These are phyloP conservation scores for Globisporangium nagaii DNA, from an alignment of 352 stramenopile genomes.

Conservation along the genomic window DNA sequence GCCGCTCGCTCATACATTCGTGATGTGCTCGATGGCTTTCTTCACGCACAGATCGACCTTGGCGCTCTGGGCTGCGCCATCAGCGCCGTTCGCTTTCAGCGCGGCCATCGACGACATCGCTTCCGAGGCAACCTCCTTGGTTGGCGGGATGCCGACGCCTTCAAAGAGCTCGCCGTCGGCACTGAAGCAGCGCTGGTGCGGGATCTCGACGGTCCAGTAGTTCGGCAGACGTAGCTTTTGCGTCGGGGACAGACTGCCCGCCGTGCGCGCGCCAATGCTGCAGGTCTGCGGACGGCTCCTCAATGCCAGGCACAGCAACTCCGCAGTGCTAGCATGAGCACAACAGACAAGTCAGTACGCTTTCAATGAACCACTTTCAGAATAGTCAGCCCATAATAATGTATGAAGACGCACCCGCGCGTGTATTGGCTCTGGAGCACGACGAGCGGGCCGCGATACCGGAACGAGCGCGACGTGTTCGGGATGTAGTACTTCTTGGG, in stretches of 20 bases:
- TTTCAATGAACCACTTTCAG: too few species aligned
- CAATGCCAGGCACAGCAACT: conserved; percentile 63
- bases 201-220: conserved; percentile 79
- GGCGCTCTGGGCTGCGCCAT: too few species aligned
- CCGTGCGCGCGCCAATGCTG: conserved; percentile 50
- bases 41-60: conserved; percentile 60
- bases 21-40: conserved; percentile 68
- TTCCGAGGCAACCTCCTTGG: conserved; percentile 26
- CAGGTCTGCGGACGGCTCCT: conserved; percentile 57
- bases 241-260: conserved; percentile 58
- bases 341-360: conserved; percentile 2
- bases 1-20: conserved; percentile 26
- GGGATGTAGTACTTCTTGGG: conserved; percentile 59
- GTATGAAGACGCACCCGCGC: conserved; percentile 43
- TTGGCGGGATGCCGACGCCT: conserved; percentile 53
- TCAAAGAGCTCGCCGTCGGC: conserved; percentile 55
- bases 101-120: neutral
- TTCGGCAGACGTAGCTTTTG: conserved; percentile 70
- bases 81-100: neutral
- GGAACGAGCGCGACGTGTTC: conserved; percentile 40
- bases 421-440: conserved; percentile 75
- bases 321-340: conserved; percentile 39
- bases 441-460: conserved; percentile 61
- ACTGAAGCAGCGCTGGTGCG: conserved; percentile 67
- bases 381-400: too few species aligned